phyloP scores from a whole-genome alignment of 768 basidiomycete genomes.

The Lactarius sp. region DNA sequence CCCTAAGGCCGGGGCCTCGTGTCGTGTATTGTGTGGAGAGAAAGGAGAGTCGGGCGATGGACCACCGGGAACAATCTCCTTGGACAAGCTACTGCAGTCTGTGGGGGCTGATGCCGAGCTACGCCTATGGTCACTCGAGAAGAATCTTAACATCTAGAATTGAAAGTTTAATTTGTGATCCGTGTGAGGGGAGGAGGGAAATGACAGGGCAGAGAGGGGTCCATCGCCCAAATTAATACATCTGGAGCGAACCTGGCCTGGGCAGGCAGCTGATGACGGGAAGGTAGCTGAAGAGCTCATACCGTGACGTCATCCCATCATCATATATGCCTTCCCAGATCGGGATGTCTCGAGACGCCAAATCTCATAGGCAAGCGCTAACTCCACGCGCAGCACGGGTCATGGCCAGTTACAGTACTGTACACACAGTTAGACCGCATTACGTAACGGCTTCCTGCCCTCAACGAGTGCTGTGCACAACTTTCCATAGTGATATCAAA shows the following conservation, averaged over 20 bases:
- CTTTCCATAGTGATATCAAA: no score
- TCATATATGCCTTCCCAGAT: not conserved
- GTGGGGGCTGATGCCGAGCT: not conserved
- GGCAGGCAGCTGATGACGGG: not conserved
- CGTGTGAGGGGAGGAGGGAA: not conserved
- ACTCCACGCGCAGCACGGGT: no score
- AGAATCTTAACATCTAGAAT: not conserved
- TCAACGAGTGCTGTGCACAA: no score
- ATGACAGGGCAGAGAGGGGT: not conserved
- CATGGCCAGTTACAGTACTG: no score
- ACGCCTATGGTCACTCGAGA: not conserved
- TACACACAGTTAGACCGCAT: no score
- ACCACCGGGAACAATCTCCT: slow-evolving; percentile 4
- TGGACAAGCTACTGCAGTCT: not conserved
- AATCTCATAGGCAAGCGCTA: no score
- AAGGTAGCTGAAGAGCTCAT: not conserved
- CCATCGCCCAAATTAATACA: not conserved
- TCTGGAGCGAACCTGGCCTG: not conserved
- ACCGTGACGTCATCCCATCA: not conserved
- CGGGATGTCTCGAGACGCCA: not conserved
- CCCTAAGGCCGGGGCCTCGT: not conserved
- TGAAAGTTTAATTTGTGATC: not conserved
- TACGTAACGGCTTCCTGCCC: no score
- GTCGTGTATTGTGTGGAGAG: not conserved
- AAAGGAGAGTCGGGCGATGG: slow-evolving; percentile 9